These are phyloP conservation scores for Kazachstania psychrophila DNA, from an alignment of 805 yeast species.

Conservation along the genomic window DNA sequence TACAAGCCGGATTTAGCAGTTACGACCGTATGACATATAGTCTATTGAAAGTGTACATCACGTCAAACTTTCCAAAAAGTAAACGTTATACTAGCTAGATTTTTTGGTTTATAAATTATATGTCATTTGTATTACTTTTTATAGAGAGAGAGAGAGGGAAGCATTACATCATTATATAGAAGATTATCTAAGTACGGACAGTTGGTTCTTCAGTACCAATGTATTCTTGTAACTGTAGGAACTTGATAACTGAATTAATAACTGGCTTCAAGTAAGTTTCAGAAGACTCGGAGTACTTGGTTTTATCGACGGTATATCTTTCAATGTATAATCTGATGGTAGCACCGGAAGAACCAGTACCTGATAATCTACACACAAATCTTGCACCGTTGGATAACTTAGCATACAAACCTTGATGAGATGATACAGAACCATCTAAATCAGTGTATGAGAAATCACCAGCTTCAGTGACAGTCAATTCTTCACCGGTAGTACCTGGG, in stretches of 20 bases:
- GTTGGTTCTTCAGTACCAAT: conserved; percentile 84
- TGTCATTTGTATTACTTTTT: too few relatives aligned
- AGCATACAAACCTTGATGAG: conserved; percentile 81
- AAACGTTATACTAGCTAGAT: too few relatives aligned
- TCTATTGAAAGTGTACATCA: too few relatives aligned
- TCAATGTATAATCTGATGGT: conserved; percentile 91
- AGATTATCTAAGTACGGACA: conserved; percentile 34
- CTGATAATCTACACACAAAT: conserved; percentile 83
- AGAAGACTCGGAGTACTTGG: conserved; percentile 43
- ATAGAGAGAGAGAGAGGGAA: too few relatives aligned
- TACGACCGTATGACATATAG: too few relatives aligned
- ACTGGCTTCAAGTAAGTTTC: conserved; percentile 61
- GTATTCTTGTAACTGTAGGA: conserved; percentile 61
- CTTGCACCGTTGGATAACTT: conserved; percentile 77
- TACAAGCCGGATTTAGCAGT: too few relatives aligned
- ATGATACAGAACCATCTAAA: conserved; percentile 83
- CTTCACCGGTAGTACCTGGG: conserved; percentile 30
- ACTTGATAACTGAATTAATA: conserved; percentile 51
- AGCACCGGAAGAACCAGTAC: conserved; percentile 97
- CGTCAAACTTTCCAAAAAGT: too few relatives aligned
- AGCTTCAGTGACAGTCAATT: conserved; percentile 56
- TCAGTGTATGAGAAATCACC: conserved; percentile 92
- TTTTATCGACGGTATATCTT: conserved; percentile 57
- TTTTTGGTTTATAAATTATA: too few relatives aligned
- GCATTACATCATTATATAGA: too few relatives aligned